Evolutionary conservation across 78 protist species (phyloP).

Genomic region (Thecamonas trahens): DNA sequence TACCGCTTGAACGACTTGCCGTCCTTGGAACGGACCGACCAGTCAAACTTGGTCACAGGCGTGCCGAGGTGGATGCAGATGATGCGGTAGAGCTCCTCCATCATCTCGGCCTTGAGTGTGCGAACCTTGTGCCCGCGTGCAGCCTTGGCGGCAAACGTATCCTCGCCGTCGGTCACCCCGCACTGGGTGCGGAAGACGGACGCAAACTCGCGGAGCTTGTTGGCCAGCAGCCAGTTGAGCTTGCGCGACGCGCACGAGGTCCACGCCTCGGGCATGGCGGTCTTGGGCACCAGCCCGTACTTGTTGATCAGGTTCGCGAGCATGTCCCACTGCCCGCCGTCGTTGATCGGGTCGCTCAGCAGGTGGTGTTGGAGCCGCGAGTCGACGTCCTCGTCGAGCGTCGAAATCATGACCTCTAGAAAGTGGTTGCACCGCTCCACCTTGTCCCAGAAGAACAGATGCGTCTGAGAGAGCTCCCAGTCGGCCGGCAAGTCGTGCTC

Average conservation of each 20-base stretch:
- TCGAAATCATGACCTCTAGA: not conserved
- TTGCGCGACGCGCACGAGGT: not conserved
- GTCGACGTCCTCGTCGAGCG: not conserved
- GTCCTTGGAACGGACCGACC: not conserved
- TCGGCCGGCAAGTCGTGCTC: not conserved
- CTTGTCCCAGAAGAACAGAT: slow-evolving; percentile 30
- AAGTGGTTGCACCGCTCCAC: slow-evolving; percentile 22
- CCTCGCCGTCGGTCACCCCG: not conserved
- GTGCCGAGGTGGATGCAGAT: slow-evolving; percentile 23
- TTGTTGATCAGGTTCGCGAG: slow-evolving; percentile 10
- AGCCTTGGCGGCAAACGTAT: not conserved
- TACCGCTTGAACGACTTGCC: slow-evolving; percentile 1
- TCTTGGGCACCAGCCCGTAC: slow-evolving; percentile 42
- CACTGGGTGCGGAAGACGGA: not conserved
- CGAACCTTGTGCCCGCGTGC: not conserved
- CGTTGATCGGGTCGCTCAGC: slow-evolving; percentile 12
- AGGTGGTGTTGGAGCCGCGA: slow-evolving; percentile 4
- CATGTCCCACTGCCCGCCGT: not conserved
- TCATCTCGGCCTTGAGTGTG: not conserved
- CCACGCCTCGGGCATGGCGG: slow-evolving; percentile 1
- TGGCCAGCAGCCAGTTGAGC: slow-evolving; percentile 6
- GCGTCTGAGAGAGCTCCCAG: slow-evolving; percentile 28
- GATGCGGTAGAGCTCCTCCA: not conserved
- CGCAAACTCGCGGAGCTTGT: slow-evolving; percentile 23
- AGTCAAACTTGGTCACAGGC: not conserved